Conservation (phyloP, 768 basidiomycete species). For the Kwoniella sp. region DNA sequence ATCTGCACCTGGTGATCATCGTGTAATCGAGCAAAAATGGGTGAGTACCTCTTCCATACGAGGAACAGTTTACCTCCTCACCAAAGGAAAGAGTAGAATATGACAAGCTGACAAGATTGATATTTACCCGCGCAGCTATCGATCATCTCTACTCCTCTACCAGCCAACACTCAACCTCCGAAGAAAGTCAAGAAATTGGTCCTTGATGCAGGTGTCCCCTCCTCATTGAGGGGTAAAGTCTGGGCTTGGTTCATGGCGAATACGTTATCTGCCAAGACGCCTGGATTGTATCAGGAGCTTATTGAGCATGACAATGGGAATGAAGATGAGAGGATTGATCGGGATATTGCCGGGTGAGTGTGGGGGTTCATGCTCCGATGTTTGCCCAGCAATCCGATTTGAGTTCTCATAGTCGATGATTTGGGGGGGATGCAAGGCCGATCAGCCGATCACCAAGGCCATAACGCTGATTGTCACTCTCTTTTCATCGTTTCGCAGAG, state of each 20-base stretch:
- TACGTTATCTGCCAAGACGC: conserved; percentile 33
- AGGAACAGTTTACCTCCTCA: too few species aligned
- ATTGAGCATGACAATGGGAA: conserved; percentile 41
- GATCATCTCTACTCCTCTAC: conserved; percentile 40
- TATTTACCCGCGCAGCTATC: conserved; percentile 27
- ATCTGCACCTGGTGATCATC: conserved; percentile 34
- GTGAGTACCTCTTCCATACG: conserved; percentile 24
- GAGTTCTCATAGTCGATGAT: too few species aligned
- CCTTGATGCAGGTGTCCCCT: conserved; percentile 42
- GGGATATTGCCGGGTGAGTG: conserved; percentile 41
- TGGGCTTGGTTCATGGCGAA: conserved; percentile 52
- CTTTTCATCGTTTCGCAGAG: conserved; percentile 14
- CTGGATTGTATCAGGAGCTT: conserved; percentile 46
- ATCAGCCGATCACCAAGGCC: too few species aligned
- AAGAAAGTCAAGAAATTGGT: conserved; percentile 52
- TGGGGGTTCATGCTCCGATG: too few species aligned
- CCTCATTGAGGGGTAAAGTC: conserved; percentile 46
- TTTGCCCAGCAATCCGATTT: too few species aligned
- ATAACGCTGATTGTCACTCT: background rate
- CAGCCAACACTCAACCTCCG: conserved; percentile 22
- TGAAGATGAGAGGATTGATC: conserved; percentile 38
- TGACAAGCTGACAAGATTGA: too few species aligned
- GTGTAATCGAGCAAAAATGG: conserved; percentile 48
- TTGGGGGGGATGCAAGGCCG: too few species aligned
- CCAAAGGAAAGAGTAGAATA: too few species aligned